These are phyloP conservation scores for Leptodermis oblonga DNA, from an alignment of 257 asterid genomes.

Conservation along the genomic window DNA sequence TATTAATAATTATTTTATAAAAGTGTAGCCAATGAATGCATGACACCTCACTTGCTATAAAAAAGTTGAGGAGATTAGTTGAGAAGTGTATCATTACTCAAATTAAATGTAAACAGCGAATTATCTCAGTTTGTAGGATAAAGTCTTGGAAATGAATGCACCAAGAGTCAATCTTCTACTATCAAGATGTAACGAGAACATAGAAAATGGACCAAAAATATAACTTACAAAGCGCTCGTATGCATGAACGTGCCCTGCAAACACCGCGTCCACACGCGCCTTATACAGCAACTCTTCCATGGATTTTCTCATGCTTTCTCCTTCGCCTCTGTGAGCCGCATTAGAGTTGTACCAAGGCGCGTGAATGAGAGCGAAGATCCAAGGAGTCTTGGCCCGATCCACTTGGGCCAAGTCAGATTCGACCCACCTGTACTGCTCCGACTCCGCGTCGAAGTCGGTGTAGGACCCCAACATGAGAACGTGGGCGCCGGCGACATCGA, in stretches of 20 bases:
- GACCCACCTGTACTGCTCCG: conserved; percentile 72
- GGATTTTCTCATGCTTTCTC: conserved; percentile 68
- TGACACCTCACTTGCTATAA: too few relatives aligned
- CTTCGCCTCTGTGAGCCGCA: conserved; percentile 70
- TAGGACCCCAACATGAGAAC: conserved; percentile 77
- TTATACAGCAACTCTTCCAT: conserved; percentile 55
- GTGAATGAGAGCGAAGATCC: conserved; percentile 60
- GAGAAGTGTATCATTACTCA: too few relatives aligned
- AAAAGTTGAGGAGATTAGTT: too few relatives aligned
- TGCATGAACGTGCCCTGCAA: conserved; percentile 83
- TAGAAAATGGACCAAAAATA: too few relatives aligned
- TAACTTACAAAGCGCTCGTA: conserved; percentile 80
- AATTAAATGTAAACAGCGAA: too few relatives aligned
- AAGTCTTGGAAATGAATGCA: too few relatives aligned
- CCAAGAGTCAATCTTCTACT: too few relatives aligned
- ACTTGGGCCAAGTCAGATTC: conserved; percentile 44
- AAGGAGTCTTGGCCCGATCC: conserved; percentile 54
- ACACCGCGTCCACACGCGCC: conserved; percentile 58
- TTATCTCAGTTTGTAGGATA: too few relatives aligned
- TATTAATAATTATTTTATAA: too few relatives aligned
- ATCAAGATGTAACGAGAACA: too few relatives aligned
- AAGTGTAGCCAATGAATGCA: too few relatives aligned
- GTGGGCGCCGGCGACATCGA: conserved; percentile 59
- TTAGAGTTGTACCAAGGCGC: conserved; percentile 91
- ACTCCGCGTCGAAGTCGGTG: conserved; percentile 47